phyloP scores from a whole-genome alignment of 2,329 filamentous ascomycete genomes.

The Endoconidiophora polonica region DNA sequence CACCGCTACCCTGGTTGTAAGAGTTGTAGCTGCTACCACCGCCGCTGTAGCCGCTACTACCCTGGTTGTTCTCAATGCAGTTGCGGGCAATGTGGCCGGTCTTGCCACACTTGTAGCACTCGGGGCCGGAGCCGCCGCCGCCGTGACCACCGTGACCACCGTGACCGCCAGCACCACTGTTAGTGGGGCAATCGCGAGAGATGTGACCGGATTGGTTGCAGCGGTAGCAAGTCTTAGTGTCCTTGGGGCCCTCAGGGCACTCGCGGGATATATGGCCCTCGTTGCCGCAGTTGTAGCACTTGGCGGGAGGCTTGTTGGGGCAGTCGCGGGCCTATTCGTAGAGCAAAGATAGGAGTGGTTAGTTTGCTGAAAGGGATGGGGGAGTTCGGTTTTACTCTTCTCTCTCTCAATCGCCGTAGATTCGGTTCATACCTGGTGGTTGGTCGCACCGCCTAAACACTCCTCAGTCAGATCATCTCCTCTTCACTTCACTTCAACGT shows the following conservation, averaged over 20 bases:
- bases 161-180: constrained; percentile 30
- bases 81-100: constrained; percentile 90
- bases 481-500: constrained; percentile 10
- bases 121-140: constrained; percentile 29
- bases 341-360: constrained; percentile 12
- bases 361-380: constrained; percentile 10
- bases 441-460: constrained; percentile 48
- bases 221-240: constrained; percentile 62
- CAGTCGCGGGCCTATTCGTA: constrained; percentile 56
- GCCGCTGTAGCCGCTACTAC: constrained; percentile 32
- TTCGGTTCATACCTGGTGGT: constrained; percentile 49
- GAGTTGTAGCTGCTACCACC: constrained; percentile 19
- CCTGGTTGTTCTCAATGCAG: constrained; percentile 51
- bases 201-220: constrained; percentile 79
- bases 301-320: constrained; percentile 67
- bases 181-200: constrained; percentile 64
- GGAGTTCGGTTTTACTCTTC: constrained; percentile 6
- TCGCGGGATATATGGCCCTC: constrained; percentile 80
- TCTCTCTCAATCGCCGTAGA: constrained; percentile 14
- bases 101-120: constrained; percentile 98
- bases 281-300: constrained; percentile 71
- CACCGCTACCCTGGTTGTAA: constrained; percentile 23
- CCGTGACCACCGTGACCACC: constrained; percentile 25
- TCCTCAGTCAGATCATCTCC: constrained; percentile 16
- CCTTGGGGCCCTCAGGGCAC: constrained; percentile 76